Conservation (phyloP, 2,329 filamentous ascomycete species). For the Cordyceps cateniannulata region DNA sequence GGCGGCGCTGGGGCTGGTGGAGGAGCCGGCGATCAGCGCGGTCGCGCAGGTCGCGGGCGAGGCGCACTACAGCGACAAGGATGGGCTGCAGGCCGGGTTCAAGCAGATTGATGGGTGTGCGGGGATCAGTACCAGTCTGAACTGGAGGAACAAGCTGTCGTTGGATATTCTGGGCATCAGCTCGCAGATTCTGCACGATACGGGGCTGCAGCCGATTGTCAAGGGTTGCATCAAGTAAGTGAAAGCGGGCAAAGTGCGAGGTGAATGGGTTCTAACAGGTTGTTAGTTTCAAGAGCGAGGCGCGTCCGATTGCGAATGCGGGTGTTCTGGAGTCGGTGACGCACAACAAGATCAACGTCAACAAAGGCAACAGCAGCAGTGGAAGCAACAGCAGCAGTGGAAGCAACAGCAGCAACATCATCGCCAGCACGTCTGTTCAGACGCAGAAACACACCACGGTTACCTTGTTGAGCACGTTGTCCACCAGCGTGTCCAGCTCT, state of each 20-base stretch:
- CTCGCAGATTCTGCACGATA: slow-evolving; percentile 18
- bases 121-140: slow-evolving; percentile 22
- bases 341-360: background rate
- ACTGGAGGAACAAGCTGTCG: slow-evolving; percentile 23
- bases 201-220: slow-evolving; percentile 16
- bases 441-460: too few species aligned
- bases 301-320: background rate
- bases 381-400: too few species aligned
- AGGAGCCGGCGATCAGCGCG: slow-evolving; percentile 24
- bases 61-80: slow-evolving; percentile 9
- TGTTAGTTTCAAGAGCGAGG: background rate
- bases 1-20: slow-evolving; percentile 18
- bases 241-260: background rate
- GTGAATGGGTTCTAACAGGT: background rate
- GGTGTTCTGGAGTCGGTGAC: background rate
- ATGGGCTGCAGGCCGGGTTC: slow-evolving; percentile 17
- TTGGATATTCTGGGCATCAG: slow-evolving; percentile 16
- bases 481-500: too few species aligned
- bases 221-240: slow-evolving; percentile 21
- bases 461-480: too few species aligned
- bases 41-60: slow-evolving; percentile 17
- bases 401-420: too few species aligned
- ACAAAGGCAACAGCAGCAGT: background rate
- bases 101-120: slow-evolving; percentile 19
- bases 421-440: too few species aligned